These are phyloP conservation scores for Leishmania guyanensis DNA, from an alignment of 208 protist genomes.

Conservation along the genomic window DNA sequence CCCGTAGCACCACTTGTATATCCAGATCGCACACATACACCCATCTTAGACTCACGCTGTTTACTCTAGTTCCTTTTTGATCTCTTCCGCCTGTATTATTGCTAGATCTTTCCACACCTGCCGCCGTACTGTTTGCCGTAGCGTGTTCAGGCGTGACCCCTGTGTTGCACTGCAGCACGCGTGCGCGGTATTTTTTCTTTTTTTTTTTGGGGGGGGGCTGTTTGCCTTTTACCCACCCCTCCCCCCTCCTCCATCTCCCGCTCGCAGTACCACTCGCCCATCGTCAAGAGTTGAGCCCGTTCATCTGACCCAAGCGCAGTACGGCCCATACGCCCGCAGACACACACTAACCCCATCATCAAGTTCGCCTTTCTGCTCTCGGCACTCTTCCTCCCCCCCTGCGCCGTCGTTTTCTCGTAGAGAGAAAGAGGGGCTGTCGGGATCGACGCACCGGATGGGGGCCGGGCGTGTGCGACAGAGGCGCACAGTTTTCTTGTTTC, in stretches of 20 bases:
- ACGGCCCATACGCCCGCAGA: not conserved
- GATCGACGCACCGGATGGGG: not conserved
- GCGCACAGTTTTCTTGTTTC: too few relatives aligned
- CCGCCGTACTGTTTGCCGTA: not conserved
- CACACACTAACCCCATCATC: not conserved
- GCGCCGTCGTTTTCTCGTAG: not conserved
- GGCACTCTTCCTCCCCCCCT: not conserved
- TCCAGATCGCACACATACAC: not conserved
- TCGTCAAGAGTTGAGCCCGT: not conserved
- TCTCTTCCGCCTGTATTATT: not conserved
- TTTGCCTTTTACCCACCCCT: too few relatives aligned
- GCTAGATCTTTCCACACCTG: not conserved
- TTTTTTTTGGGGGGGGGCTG: not conserved
- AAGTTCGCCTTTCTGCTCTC: not conserved
- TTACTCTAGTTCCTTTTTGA: not conserved
- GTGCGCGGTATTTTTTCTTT: not conserved
- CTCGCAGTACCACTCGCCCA: not conserved
- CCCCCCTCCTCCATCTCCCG: not conserved
- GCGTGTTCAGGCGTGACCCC: not conserved
- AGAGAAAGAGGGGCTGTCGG: not conserved
- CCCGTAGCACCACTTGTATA: not conserved
- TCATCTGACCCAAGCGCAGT: not conserved
- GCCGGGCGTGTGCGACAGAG: not conserved
- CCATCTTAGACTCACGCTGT: not conserved
- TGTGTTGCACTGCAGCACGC: not conserved